A percentile compares a stretch with the other conserved stretches of the same genome.
Conservation (phyloP, 345 rosid genomes). For the Nasturtium officinale region DNA sequence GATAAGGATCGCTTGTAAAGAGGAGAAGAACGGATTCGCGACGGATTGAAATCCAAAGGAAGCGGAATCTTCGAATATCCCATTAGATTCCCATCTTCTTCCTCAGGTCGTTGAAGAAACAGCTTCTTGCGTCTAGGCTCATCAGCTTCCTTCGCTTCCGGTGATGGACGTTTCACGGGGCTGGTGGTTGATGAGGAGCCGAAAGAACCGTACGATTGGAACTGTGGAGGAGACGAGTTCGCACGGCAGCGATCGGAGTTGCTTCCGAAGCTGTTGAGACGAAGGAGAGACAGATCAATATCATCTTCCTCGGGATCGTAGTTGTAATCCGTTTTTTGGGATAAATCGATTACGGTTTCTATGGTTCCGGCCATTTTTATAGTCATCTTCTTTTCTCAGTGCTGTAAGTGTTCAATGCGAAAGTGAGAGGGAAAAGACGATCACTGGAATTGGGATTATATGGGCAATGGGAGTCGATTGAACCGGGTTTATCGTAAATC, state of each 20-base stretch:
- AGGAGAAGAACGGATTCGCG: constrained; percentile 33
- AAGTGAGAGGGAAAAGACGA: constrained; percentile 1
- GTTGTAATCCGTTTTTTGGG: constrained; percentile 20
- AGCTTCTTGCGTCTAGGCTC: constrained; percentile 43
- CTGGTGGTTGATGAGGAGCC: constrained; percentile 38
- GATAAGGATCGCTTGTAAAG: constrained; percentile 41
- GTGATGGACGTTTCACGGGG: constrained; percentile 42
- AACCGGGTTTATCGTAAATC: constrained; percentile 11
- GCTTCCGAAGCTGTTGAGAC: constrained; percentile 46
- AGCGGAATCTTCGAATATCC: constrained; percentile 40
- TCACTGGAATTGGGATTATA: constrained; percentile 18
- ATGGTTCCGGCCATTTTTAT: constrained; percentile 34
- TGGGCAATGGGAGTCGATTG: background rate
- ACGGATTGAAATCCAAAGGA: constrained; percentile 31
- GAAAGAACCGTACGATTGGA: constrained; percentile 40
- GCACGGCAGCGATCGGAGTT: constrained; percentile 44
- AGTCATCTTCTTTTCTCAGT: background rate
- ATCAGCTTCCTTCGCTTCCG: constrained; percentile 37
- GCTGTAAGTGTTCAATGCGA: background rate
- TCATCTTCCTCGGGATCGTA: constrained; percentile 42
- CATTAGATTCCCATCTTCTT: constrained; percentile 30
- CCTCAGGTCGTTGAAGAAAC: constrained; percentile 31
- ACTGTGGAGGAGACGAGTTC: constrained; percentile 45
- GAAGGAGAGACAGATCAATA: constrained; percentile 42
- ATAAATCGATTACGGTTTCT: constrained; percentile 22